Conservation (phyloP, 2,329 filamentous ascomycete species). For the Cryphonectria radicalis region DNA sequence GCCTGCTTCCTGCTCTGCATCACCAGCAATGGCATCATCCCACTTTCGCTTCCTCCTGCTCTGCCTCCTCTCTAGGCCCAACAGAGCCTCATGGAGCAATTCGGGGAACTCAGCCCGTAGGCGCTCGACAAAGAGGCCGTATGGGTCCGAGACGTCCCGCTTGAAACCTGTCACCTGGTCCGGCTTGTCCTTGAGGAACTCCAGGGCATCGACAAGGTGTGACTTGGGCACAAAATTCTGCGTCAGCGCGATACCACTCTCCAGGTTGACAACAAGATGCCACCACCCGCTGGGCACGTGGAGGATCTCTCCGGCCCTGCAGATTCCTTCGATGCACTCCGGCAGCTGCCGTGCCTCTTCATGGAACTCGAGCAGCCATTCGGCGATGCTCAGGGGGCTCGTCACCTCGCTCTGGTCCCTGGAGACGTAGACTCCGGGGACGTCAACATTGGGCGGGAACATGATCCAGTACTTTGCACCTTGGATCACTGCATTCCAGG, state of each 20-base stretch:
- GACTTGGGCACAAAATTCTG: conserved; percentile 90
- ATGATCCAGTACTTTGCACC: conserved; percentile 99
- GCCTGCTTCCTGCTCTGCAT: conserved; percentile 38
- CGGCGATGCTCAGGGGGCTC: conserved; percentile 91
- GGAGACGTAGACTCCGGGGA: conserved; percentile 89
- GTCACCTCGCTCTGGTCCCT: conserved; percentile 92
- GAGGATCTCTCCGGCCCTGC: conserved; percentile 80
- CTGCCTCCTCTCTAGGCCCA: conserved; percentile 65
- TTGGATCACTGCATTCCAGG: conserved; percentile 92
- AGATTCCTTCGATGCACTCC: conserved; percentile 86
- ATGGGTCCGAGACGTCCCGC: conserved; percentile 72
- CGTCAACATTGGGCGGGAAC: conserved; percentile 80
- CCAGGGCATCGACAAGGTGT: conserved; percentile 74
- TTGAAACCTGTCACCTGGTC: conserved; percentile 89
- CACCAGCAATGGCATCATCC: conserved; percentile 73
- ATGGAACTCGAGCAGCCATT: conserved; percentile 93
- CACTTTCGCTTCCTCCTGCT: conserved; percentile 79
- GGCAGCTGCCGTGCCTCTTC: conserved; percentile 74
- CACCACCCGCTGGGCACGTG: conserved; percentile 97
- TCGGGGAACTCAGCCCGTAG: conserved; percentile 67
- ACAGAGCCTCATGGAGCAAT: conserved; percentile 67
- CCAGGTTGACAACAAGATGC: conserved; percentile 91
- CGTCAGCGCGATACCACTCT: conserved; percentile 83
- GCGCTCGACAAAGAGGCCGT: conserved; percentile 72
- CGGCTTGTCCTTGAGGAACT: conserved; percentile 79